Evolutionary conservation across 176 grass and related monocot species (phyloP).

Genomic region (Thinopyrum elongatum): DNA sequence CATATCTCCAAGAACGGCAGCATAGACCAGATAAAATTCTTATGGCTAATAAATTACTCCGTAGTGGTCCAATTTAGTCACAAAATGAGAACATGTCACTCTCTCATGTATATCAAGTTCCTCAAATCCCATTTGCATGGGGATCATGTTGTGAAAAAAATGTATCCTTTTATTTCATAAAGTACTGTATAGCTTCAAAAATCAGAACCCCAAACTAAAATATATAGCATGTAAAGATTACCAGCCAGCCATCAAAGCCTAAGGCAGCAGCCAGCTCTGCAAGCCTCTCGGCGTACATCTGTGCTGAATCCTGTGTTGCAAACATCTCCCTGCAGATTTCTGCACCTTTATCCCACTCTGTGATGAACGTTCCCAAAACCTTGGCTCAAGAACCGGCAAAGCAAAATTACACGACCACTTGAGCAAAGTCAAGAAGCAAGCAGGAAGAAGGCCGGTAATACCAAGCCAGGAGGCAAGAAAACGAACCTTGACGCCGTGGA

Average conservation of each 20-base stretch:
- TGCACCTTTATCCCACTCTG: constrained; percentile 72
- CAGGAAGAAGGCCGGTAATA: neutral
- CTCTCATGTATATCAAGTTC: neutral
- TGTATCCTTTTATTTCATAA: neutral
- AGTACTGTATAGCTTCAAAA: neutral
- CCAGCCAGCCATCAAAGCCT: constrained; percentile 95
- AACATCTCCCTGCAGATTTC: constrained; percentile 67
- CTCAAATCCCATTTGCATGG: neutral
- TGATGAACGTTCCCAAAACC: constrained; percentile 82
- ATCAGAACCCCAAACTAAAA: neutral
- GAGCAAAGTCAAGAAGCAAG: neutral
- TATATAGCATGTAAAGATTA: constrained; percentile 34
- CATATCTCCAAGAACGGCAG: neutral
- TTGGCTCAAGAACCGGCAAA: constrained; percentile 19
- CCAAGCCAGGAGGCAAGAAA: neutral
- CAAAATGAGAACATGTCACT: neutral
- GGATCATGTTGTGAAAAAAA: neutral
- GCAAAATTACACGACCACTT: neutral
- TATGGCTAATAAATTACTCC: neutral
- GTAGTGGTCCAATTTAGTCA: neutral
- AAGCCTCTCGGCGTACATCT: constrained; percentile 77
- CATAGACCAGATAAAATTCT: neutral
- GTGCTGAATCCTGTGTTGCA: constrained; percentile 58
- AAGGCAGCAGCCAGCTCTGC: constrained; percentile 62
- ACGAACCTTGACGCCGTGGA: constrained; percentile 79